phyloP scores from a whole-genome alignment of 179 eudicot genomes.

The Vitellaria paradoxa region DNA sequence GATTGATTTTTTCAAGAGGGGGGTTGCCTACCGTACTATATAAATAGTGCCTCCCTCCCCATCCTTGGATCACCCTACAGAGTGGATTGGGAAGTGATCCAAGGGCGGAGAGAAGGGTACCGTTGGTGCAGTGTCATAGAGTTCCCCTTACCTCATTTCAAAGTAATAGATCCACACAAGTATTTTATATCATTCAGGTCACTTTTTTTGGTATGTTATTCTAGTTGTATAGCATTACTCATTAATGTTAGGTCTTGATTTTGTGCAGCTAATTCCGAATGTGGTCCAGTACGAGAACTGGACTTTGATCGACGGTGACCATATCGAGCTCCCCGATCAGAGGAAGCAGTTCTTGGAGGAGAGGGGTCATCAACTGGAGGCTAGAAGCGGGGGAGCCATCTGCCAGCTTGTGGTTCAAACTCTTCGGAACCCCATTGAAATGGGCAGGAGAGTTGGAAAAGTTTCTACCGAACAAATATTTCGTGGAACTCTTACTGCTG shows the following conservation, averaged over 20 bases:
- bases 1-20: too few species aligned
- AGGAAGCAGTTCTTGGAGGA: conserved; percentile 49
- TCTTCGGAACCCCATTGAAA: conserved; percentile 26
- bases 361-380: conserved; percentile 57
- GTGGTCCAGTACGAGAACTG: conserved; percentile 69
- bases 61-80: too few species aligned
- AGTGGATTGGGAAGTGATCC: too few species aligned
- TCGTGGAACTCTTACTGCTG: conserved; percentile 73
- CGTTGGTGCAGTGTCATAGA: too few species aligned
- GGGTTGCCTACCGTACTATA: too few species aligned
- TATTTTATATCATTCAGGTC: too few species aligned
- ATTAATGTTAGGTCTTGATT: neutral
- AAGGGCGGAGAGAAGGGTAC: too few species aligned
- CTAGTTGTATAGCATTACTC: too few species aligned
- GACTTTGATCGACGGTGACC: conserved; percentile 76
- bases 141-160: too few species aligned
- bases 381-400: conserved; percentile 45
- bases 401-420: conserved; percentile 72
- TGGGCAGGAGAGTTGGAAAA: conserved; percentile 42
- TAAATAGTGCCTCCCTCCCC: too few species aligned
- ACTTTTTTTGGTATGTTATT: too few species aligned
- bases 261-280: conserved; percentile 71
- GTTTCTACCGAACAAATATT: conserved; percentile 14
- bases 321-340: conserved; percentile 57
- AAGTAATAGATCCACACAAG: too few species aligned